Evolutionary conservation across 2,329 filamentous ascomycete genomes (phyloP).

Genomic region (Phyllachora maydis): DNA sequence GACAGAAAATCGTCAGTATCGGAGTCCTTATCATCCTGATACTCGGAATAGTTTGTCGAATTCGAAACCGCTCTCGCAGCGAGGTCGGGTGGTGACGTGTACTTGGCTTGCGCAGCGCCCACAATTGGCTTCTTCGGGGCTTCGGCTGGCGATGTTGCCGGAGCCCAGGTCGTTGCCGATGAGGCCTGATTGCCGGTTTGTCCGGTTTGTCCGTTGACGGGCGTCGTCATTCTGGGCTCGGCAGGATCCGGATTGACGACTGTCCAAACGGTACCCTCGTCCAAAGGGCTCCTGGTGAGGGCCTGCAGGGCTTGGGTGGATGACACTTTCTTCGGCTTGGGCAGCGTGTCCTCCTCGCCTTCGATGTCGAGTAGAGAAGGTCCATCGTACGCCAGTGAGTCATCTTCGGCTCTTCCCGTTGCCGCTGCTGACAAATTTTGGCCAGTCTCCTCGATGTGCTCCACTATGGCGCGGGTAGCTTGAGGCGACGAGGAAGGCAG

Average conservation of each 20-base stretch:
- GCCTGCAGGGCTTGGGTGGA: constrained; percentile 15
- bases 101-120: no score
- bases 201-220: no score
- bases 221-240: constrained; percentile 2
- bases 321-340: constrained; percentile 13
- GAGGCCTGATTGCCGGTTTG: no score
- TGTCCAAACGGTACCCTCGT: constrained; percentile 13
- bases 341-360: constrained; percentile 13
- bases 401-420: constrained; percentile 3
- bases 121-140: no score
- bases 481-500: constrained; percentile 36
- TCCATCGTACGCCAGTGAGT: constrained; percentile 8
- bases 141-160: no score
- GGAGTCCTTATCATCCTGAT: constrained; percentile 5
- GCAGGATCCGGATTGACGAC: constrained; percentile 10
- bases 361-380: constrained; percentile 9
- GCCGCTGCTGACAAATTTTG: no score
- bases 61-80: no score
- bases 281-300: constrained; percentile 13
- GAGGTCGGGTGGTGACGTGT: no score
- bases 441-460: no score
- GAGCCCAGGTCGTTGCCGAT: no score
- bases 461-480: no score
- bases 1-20: constrained; percentile 8
- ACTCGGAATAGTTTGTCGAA: no score